phyloP scores from a whole-genome alignment of 176 grass and related monocot genomes.

The Leersia perrieri region DNA sequence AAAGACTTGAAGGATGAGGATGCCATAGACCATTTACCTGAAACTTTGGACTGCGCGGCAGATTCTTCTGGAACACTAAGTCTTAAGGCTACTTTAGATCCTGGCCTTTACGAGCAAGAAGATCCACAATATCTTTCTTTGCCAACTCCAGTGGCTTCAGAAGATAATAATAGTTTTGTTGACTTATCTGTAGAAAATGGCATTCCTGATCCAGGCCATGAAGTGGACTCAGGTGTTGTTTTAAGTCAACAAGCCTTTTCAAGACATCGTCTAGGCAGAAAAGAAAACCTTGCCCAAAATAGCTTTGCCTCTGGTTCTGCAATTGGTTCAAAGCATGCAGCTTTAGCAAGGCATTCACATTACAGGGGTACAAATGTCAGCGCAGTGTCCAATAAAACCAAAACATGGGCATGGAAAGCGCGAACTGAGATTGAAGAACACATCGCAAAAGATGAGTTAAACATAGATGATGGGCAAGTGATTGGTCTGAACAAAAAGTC shows the following conservation, averaged over 20 bases:
- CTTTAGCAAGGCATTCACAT: slow-evolving; percentile 21
- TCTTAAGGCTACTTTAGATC: slow-evolving; percentile 42
- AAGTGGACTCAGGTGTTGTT: slow-evolving; percentile 14
- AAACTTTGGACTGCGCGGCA: slow-evolving; percentile 16
- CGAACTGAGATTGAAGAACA: slow-evolving; percentile 44
- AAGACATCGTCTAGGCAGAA: background rate
- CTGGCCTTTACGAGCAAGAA: slow-evolving; percentile 28
- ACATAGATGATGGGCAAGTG: slow-evolving; percentile 27
- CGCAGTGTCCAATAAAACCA: slow-evolving; percentile 25
- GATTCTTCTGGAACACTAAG: slow-evolving; percentile 32
- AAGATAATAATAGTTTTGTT: slow-evolving; percentile 13
- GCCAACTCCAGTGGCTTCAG: slow-evolving; percentile 14
- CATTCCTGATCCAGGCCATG: slow-evolving; percentile 19
- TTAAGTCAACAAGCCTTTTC: slow-evolving; percentile 2
- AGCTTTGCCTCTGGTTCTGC: background rate
- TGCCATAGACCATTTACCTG: background rate
- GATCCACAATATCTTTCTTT: slow-evolving; percentile 21
- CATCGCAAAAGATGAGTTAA: slow-evolving; percentile 20
- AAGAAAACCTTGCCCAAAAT: slow-evolving; percentile 27
- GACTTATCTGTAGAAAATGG: background rate
- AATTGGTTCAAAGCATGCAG: slow-evolving; percentile 23
- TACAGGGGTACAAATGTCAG: slow-evolving; percentile 43
- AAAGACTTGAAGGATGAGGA: slow-evolving; percentile 50
- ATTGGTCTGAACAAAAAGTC: slow-evolving; percentile 31
- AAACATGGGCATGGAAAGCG: slow-evolving; percentile 47